Conservation (phyloP, 148 eudicot species). For the Salicornia ramosissima region DNA sequence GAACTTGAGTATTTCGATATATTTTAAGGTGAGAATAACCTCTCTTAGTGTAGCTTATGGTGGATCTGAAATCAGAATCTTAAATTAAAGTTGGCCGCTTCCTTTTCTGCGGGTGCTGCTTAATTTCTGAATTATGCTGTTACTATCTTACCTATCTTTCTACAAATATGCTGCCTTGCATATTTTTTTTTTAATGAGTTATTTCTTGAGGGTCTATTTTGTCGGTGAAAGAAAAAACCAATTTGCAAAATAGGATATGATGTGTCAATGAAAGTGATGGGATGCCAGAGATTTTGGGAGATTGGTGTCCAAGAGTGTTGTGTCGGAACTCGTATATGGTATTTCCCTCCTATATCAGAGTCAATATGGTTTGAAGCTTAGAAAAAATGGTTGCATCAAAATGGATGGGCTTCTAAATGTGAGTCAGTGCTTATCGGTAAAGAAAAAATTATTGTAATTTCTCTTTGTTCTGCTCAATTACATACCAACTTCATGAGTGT, state of each 20-base stretch:
- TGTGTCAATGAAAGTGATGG: neutral
- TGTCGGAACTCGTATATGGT: neutral
- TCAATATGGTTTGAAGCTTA: too few species aligned
- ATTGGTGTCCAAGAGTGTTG: neutral
- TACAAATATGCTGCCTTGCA: too few species aligned
- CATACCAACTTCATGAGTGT: neutral
- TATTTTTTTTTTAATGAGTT: too few species aligned
- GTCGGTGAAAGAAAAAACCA: neutral
- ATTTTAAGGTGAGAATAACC: too few species aligned
- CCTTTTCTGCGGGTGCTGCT: neutral
- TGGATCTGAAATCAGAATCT: too few species aligned
- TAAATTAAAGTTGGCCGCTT: too few species aligned
- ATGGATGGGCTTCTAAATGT: neutral
- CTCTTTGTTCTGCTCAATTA: neutral
- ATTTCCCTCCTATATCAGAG: neutral
- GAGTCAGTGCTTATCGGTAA: neutral
- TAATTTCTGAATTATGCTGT: too few species aligned
- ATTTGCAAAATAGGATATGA: neutral
- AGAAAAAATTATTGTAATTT: neutral
- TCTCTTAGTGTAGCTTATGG: too few species aligned
- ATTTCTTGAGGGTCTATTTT: too few species aligned
- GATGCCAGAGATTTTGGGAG: neutral
- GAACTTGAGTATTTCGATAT: too few species aligned
- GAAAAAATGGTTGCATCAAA: neutral
- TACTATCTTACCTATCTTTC: too few species aligned